These are phyloP conservation scores for Oenanthe javanica DNA, from an alignment of 140 eudicot species.

Conservation along the genomic window DNA sequence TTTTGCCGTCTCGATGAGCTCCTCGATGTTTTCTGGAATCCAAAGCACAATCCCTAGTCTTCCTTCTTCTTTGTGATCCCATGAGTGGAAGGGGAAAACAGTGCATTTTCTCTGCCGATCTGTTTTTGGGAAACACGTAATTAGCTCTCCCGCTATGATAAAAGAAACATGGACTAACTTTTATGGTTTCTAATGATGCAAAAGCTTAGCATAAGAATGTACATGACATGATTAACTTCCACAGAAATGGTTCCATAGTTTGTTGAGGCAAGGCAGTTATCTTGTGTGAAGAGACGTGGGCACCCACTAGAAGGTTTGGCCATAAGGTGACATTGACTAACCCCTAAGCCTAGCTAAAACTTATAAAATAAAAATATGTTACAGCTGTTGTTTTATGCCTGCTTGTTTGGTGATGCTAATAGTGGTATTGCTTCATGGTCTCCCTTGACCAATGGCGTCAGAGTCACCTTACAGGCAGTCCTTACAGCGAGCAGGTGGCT, in stretches of 20 bases:
- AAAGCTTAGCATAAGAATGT: neutral
- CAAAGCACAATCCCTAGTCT: slow-evolving; percentile 34
- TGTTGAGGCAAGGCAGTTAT: neutral
- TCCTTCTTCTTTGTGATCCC: slow-evolving; percentile 23
- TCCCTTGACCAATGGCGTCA: neutral
- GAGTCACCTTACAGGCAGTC: neutral
- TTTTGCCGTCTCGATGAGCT: slow-evolving; percentile 29
- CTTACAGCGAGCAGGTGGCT: neutral
- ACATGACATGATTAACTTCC: neutral
- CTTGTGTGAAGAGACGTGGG: neutral
- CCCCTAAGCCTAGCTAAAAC: neutral
- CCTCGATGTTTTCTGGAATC: slow-evolving; percentile 36
- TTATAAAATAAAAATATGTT: neutral
- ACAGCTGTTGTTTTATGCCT: neutral
- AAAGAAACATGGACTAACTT: neutral
- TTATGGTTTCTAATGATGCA: neutral
- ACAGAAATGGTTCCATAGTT: neutral
- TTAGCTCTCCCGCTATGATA: neutral
- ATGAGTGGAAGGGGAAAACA: slow-evolving; percentile 30
- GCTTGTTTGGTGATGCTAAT: neutral
- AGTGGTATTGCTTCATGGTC: neutral
- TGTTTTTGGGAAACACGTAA: slow-evolving; percentile 7
- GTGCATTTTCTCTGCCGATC: slow-evolving; percentile 33
- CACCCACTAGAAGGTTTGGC: neutral
- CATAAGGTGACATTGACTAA: neutral